Conservation (phyloP, 192 early-diverging fungal species). For the Phlyctochytrium arcticum region DNA sequence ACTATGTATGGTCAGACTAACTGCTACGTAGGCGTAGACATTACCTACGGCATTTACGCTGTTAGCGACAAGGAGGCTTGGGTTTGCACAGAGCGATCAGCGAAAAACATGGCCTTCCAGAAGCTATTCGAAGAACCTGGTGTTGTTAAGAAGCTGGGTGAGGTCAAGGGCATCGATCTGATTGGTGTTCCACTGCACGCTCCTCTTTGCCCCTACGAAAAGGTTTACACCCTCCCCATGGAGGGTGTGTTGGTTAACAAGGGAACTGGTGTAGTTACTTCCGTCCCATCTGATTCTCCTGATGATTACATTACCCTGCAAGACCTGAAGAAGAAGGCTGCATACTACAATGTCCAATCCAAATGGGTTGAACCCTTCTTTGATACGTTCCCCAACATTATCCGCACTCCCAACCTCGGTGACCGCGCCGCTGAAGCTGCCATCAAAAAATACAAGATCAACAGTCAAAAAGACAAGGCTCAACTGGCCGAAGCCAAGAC, state of each 20-base stretch:
- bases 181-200: slow-evolving; percentile 88
- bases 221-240: slow-evolving; percentile 95
- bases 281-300: slow-evolving; percentile 98
- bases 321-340: slow-evolving; percentile 92
- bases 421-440: slow-evolving; percentile 78
- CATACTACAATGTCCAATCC: slow-evolving; percentile 82
- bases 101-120: slow-evolving; percentile 97
- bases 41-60: slow-evolving; percentile 87
- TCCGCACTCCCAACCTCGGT: slow-evolving; percentile 81
- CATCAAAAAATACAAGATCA: slow-evolving; percentile 91
- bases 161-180: slow-evolving; percentile 72
- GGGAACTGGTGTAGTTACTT: slow-evolving; percentile 98
- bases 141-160: slow-evolving; percentile 62
- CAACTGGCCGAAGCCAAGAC: slow-evolving; percentile 94
- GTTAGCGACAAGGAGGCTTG: slow-evolving; percentile 76
- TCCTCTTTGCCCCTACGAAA: slow-evolving; percentile 71
- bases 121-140: slow-evolving; percentile 69
- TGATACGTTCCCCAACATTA: slow-evolving; percentile 66
- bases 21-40: slow-evolving; percentile 90
- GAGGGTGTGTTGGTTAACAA: slow-evolving; percentile 78
- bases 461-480: slow-evolving; percentile 91
- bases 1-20: slow-evolving; percentile 99
- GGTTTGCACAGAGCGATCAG: slow-evolving; percentile 87
- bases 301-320: slow-evolving; percentile 90
- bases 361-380: slow-evolving; percentile 80